Base-by-base conservation (phyloP, 345 rosid species). In the Linum lewisii region DNA sequence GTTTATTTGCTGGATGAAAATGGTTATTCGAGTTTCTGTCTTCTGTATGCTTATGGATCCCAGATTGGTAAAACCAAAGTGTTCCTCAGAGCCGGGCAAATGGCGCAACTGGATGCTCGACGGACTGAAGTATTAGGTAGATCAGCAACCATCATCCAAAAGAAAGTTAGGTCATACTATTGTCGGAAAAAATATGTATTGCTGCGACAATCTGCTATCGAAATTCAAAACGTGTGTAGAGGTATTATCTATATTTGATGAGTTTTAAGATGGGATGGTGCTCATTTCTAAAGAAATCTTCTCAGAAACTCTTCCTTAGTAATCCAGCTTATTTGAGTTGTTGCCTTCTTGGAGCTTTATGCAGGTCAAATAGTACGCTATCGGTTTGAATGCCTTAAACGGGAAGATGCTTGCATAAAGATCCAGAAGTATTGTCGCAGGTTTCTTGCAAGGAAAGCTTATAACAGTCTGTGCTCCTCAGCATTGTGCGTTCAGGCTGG, bases 41-140 rank as follows among this genome's bases (percentile, higher is more conserved):
- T 16, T 42, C 2, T 42, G 47, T 42, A 7, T 42, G 47, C 47
- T 42, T 11, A 42, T 57, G 37, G 32, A 26, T 57, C 29, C 60
- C 60, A 32, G 60, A 20, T 57, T 57, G 60, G 60, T 7, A 57
- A 57, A 29, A 57, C 60, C 21, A 57, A 57, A 29, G 44, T 57
- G 32, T 57, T 57, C 44, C 44, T 57, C 21, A 57, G 60, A 57
- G 60, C 60, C 19, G 60, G 60, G 32, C 60, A 57, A 22, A 57
- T 57, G 60, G 60, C 60, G 5, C 45, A 57, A 29, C 60, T 57
- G 21, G 60, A 57, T 57, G 60, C 60, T 57, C 44, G 38, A 18
- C 60, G 60, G 34, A 57, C 21, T 57, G 60, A 57, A 21, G 60
- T 57, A 8, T 32, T 57, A 29, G 60, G 60, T 25, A 57, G 60